Evolutionary conservation across 371 early-diverging fungal species (phyloP).

Genomic region (Zancudomyces culisetae): DNA sequence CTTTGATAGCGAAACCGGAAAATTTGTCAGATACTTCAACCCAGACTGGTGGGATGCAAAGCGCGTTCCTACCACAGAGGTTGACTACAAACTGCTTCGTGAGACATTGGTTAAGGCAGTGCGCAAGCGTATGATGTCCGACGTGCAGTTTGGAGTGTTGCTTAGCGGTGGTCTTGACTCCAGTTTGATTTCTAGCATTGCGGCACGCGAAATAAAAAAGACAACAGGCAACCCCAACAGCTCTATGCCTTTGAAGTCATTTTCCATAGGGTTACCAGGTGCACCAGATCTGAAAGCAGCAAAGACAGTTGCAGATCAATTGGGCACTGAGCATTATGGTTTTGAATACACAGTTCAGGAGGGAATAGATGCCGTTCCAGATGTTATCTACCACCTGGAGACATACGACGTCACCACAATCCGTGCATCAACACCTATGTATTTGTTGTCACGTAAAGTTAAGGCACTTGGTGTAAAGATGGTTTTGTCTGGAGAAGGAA

Average conservation of each 20-base stretch:
- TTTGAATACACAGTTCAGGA: conserved; percentile 88
- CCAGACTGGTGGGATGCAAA: conserved; percentile 72
- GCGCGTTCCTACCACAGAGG: conserved; percentile 14
- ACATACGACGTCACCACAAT: conserved; percentile 98
- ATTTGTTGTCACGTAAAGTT: conserved; percentile 83
- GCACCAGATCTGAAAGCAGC: conserved; percentile 88
- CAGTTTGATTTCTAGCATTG: conserved; percentile 81
- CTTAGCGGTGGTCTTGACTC: conserved; percentile 89
- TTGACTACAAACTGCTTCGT: conserved; percentile 45
- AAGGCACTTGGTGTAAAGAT: conserved; percentile 96
- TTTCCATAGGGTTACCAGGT: conserved; percentile 85
- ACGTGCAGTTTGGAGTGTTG: conserved; percentile 92
- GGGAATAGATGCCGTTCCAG: conserved; percentile 82
- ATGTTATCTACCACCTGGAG: conserved; percentile 89
- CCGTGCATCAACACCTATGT: conserved; percentile 94
- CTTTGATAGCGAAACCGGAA: conserved; percentile 53
- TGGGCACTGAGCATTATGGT: conserved; percentile 82
- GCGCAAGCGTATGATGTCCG: conserved; percentile 87
- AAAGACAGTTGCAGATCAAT: conserved; percentile 66
- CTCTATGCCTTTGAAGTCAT: conserved; percentile 59
- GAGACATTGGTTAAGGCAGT: conserved; percentile 65
- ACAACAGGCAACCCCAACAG: conserved; percentile 16
- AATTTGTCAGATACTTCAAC: conserved; percentile 67
- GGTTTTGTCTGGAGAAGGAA: conserved; percentile 91
- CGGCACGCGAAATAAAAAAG: conserved; percentile 57